Percentiles rank a stretch among this genome's conserved stretches.
These are phyloP conservation scores for Mycena vitilis DNA, from an alignment of 768 basidiomycete species.

Conservation along the genomic window DNA sequence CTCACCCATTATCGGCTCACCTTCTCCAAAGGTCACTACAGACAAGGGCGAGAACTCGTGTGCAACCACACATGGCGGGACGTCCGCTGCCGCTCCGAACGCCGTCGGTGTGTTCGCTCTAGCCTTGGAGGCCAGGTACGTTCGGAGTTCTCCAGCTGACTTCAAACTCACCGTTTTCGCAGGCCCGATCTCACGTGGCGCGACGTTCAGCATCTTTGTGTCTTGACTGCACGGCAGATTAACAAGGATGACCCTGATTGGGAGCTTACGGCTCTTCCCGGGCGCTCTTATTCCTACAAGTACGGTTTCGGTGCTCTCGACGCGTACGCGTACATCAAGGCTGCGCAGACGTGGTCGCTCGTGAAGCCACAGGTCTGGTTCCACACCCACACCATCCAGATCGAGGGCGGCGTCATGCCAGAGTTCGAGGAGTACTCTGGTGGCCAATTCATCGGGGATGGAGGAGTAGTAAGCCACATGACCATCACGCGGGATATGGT, in stretches of 20 bases:
- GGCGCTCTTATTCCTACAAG: constrained; percentile 76
- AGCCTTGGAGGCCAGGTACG: constrained; percentile 86
- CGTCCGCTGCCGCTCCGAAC: constrained; percentile 97
- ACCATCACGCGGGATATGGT: constrained; percentile 76
- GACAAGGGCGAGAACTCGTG: constrained; percentile 91
- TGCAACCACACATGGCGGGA: constrained; percentile 89
- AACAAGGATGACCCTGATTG: constrained; percentile 79
- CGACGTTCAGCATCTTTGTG: constrained; percentile 58
- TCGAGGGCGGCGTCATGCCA: constrained; percentile 71
- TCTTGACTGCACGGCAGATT: constrained; percentile 67
- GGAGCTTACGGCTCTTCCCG: constrained; percentile 70
- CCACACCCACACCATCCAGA: constrained; percentile 75
- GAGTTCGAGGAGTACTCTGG: constrained; percentile 64
- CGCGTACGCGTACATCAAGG: constrained; percentile 83
- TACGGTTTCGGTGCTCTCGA: constrained; percentile 95
- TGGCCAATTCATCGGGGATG: constrained; percentile 72
- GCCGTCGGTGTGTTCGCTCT: constrained; percentile 95
- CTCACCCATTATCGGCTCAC: constrained; percentile 30
- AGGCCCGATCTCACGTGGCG: constrained; percentile 82
- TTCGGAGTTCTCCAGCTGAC: constrained; percentile 1
- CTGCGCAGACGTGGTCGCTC: constrained; percentile 82
- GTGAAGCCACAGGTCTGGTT: constrained; percentile 97
- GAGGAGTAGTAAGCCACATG: constrained; percentile 74
- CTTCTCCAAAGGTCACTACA: constrained; percentile 82
- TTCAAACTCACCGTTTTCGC: constrained; percentile 25